Base-by-base conservation (phyloP, 2,329 filamentous ascomycete genomes). In the Epichloe elymi region DNA sequence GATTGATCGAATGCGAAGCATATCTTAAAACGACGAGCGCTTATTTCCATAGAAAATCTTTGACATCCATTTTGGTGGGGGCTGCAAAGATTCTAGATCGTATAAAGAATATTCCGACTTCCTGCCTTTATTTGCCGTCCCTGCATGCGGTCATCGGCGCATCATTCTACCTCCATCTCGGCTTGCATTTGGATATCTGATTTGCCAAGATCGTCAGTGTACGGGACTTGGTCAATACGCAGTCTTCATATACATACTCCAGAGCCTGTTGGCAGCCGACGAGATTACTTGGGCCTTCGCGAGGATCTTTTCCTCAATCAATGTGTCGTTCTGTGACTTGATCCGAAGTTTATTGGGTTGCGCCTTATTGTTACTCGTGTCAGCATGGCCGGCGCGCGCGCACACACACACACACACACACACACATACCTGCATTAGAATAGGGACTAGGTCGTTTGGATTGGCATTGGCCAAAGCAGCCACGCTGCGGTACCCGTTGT, bases 401-500 rank as follows among this genome's bases (percentile, higher is more conserved):
- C 33, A 2, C 14, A 20, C 10, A 7, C 14, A 12, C 17, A 45
- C 4, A 35, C 41, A 19, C 19, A 19, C 19, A 19, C 19, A 10
- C 5, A 5, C 7, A 55, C 70, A 57, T 60, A 81, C 81, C 74
- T 86, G 82, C 71, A 86, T 76, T 48, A 90, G 68, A n/a, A 89
- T 69, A 6, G 84, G 83, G 2, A 88, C 70, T 23, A 89, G 69
- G 55, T 86, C 84, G 53, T 74, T 74, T 0, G 81, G 75, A 54
- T 85, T 76, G 0, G 85, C 83, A 57, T 85, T 85, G 4, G 85
- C 83, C 46, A 90, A 70, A 3, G 78, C 73, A 37, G 80, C 79
- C 30, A 88, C 69, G 23, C 77, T 83, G 59, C 79, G 82, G 60
- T 85, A 85, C 1, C 86, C 86, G 62, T 85, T 88, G 51, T 89